These are phyloP conservation scores for Phytophthora sojae DNA, from an alignment of 352 stramenopile species.

Conservation along the genomic window DNA sequence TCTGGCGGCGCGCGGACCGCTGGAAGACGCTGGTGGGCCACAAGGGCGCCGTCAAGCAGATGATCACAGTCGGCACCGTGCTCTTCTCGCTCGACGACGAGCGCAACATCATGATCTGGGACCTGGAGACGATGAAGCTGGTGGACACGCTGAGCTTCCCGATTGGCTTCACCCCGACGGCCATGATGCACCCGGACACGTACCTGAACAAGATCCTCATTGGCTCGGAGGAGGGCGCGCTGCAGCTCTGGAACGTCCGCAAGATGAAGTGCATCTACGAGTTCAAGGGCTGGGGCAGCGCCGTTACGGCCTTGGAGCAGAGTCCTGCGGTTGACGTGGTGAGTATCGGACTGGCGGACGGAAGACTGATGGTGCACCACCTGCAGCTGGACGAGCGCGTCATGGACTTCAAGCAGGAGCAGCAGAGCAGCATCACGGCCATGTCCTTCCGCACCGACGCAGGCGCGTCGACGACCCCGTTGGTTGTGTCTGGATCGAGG, in stretches of 20 bases:
- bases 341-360: slow-evolving; percentile 84
- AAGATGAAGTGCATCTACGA: slow-evolving; percentile 91
- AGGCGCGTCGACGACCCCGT: slow-evolving; percentile 53
- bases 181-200: slow-evolving; percentile 91
- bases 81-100: slow-evolving; percentile 82
- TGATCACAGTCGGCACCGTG: slow-evolving; percentile 58
- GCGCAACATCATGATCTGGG: slow-evolving; percentile 63
- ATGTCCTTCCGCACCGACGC: slow-evolving; percentile 92
- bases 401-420: slow-evolving; percentile 82
- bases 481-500: slow-evolving; percentile 73
- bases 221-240: slow-evolving; percentile 76
- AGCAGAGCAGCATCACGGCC: slow-evolving; percentile 82
- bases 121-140: slow-evolving; percentile 67
- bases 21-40: slow-evolving; percentile 68
- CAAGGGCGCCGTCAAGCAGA: slow-evolving; percentile 59
- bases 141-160: slow-evolving; percentile 68
- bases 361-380: slow-evolving; percentile 88
- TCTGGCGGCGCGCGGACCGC: slow-evolving; percentile 76
- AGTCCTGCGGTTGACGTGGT: slow-evolving; percentile 92
- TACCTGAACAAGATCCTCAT: slow-evolving; percentile 96
- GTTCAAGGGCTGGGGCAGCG: slow-evolving; percentile 79
- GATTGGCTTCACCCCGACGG: slow-evolving; percentile 65
- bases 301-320: slow-evolving; percentile 82
- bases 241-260: slow-evolving; percentile 93
- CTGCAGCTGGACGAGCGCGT: slow-evolving; percentile 86